A percentile compares a stretch with the other conserved stretches of the same genome.
Evolutionary conservation across 2,329 filamentous ascomycete species (phyloP).

Genomic region (Mollisia scopiformis): DNA sequence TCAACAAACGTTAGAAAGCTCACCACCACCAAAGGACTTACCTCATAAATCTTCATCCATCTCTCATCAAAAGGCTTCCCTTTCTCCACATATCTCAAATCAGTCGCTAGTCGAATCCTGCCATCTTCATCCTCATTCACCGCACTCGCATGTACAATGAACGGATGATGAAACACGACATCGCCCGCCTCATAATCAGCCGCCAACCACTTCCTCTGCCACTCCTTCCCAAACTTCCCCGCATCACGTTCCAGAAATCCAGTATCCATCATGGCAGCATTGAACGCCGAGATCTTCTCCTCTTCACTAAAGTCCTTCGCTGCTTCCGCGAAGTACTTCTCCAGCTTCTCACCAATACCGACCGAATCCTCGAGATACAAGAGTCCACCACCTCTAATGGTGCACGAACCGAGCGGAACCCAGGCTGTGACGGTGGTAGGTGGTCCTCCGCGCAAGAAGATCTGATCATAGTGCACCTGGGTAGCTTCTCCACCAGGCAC

Average conservation of each 20-base stretch:
- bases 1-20: not conserved
- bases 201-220: conserved; percentile 36
- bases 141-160: conserved; percentile 40
- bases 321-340: conserved; percentile 50
- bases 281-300: conserved; percentile 55
- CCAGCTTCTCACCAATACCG: conserved; percentile 50
- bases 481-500: conserved; percentile 53
- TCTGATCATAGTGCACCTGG: conserved; percentile 57
- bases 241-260: conserved; percentile 56
- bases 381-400: conserved; percentile 57
- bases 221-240: conserved; percentile 29
- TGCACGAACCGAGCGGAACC: conserved; percentile 54
- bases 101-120: conserved; percentile 44
- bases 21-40: not conserved
- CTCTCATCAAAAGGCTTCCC: conserved; percentile 18
- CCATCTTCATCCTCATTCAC: conserved; percentile 44
- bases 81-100: conserved; percentile 44
- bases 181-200: conserved; percentile 43
- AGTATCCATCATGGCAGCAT: conserved; percentile 60
- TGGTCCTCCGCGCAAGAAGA: conserved; percentile 52
- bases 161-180: conserved; percentile 48
- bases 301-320: conserved; percentile 54
- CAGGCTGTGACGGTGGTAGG: conserved; percentile 52
- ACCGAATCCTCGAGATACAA: conserved; percentile 57
- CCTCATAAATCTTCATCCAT: not conserved